Evolutionary conservation across 805 yeast species (phyloP), one percentile per base, ranked within the genome.

Genomic region (Suhomyces sp.): DNA sequence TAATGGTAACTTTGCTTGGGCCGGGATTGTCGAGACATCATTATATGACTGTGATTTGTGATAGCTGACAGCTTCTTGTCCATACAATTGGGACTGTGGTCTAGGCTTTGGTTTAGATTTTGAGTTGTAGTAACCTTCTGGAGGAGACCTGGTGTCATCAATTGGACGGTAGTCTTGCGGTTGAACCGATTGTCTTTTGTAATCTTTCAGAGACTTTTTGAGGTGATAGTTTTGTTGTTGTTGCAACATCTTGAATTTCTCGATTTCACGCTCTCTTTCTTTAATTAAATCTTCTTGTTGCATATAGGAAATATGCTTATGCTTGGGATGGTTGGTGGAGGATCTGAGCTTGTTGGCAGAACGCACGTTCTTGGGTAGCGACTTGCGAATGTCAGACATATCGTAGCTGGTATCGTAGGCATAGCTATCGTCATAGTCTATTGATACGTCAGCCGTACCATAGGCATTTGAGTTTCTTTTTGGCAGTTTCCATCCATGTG

Each of bases 161-260:
- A 30, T 25, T 15, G 11, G 29, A 20, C 29, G 29, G 17, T 26
- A 26, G 12, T 26, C 29, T 13, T 16, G n/a, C n/a, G n/a, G n/a
- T n/a, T n/a, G n/a, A 6, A 26, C 34, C 12, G 28, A 19, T 23
- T 43, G 33, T 25, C 42, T 44, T 23, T 36, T 40, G 19, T 45
- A 44, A 15, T 41, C 39, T 27, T 23, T 32, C 12, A 25, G 25
- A 28, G 47, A 25, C 6, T 25, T 28, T 24, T 51, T 52, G 35
- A 54, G 51, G 19, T 58, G 57, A 44, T 54, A 56, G 24, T 49
- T 49, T 25, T 58, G 63, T 29, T 58, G 63, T 34, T 55, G 59
- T 35, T 60, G 63, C 32, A 62, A 44, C 27, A 43, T 35, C 33
- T 50, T 54, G 42, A 59, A 58, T 26, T 51, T 42, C 35, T 59